These are phyloP conservation scores for Schizothecium vesticola DNA, from an alignment of 495 filamentous ascomycete species.

Conservation along the genomic window DNA sequence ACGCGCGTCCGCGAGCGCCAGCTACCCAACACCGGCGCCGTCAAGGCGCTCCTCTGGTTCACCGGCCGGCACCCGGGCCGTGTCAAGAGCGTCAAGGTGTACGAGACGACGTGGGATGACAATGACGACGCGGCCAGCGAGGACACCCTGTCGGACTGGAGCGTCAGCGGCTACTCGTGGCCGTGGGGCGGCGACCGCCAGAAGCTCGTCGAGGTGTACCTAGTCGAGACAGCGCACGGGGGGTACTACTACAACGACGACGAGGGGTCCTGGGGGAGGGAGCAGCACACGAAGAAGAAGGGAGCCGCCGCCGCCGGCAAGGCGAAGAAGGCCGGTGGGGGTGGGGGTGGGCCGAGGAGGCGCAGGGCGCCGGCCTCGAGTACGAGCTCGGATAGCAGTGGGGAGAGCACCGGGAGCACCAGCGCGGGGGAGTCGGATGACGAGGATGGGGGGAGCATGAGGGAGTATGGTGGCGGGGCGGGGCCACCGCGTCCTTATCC, in stretches of 20 bases:
- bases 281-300: background rate
- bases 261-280: background rate
- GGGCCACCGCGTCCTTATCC: too few species aligned
- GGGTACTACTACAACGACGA: background rate
- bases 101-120: constrained; percentile 17
- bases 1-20: constrained; percentile 11
- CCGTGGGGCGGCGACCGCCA: background rate
- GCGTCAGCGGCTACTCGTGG: constrained; percentile 3
- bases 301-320: background rate
- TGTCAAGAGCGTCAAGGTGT: constrained; percentile 22
- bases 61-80: constrained; percentile 21
- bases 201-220: background rate
- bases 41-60: constrained; percentile 22
- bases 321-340: background rate
- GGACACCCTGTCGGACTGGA: constrained; percentile 17
- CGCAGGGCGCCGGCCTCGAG: background rate
- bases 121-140: constrained; percentile 21
- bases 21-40: constrained; percentile 18
- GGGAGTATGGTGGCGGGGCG: background rate
- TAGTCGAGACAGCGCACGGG: background rate
- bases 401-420: background rate
- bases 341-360: background rate
- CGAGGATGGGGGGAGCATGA: background rate
- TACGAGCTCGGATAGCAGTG: background rate
- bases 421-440: background rate